These are phyloP conservation scores for Xylaria sp. DNA, from an alignment of 2,329 filamentous ascomycete genomes.

Conservation along the genomic window DNA sequence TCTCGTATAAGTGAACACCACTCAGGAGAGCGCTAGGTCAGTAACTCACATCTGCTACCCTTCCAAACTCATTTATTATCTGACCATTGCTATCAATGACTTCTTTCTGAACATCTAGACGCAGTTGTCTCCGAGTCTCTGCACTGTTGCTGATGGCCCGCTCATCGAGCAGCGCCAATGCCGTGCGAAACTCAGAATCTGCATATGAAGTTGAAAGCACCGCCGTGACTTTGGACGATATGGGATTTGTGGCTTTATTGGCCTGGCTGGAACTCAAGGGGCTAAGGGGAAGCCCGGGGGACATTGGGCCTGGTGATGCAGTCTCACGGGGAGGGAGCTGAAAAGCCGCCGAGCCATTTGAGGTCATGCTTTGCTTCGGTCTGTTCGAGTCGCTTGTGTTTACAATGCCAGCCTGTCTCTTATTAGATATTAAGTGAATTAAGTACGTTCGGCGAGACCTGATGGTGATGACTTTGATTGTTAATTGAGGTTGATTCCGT, in stretches of 20 bases:
- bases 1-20: not conserved
- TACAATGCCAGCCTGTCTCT: not conserved
- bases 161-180: conserved; percentile 70
- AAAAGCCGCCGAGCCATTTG: conserved; percentile 26
- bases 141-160: conserved; percentile 67
- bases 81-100: conserved; percentile 89
- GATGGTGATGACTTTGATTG: not conserved
- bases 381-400: not conserved
- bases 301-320: conserved; percentile 27
- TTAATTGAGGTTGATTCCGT: too few species aligned
- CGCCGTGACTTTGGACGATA: conserved; percentile 75
- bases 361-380: conserved; percentile 25
- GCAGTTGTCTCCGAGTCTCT: conserved; percentile 71
- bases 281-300: conserved; percentile 30
- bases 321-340: conserved; percentile 27
- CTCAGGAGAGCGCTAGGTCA: not conserved
- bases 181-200: conserved; percentile 85
- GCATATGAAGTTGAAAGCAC: conserved; percentile 90
- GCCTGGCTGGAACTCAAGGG: conserved; percentile 19
- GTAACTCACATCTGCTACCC: conserved; percentile 61
- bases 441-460: not conserved
- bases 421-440: not conserved
- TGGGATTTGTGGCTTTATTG: conserved; percentile 52
- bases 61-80: conserved; percentile 81
- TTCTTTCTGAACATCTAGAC: conserved; percentile 81